Evolutionary conservation across 345 rosid species (phyloP).

Genomic region (Populus euphratica): DNA sequence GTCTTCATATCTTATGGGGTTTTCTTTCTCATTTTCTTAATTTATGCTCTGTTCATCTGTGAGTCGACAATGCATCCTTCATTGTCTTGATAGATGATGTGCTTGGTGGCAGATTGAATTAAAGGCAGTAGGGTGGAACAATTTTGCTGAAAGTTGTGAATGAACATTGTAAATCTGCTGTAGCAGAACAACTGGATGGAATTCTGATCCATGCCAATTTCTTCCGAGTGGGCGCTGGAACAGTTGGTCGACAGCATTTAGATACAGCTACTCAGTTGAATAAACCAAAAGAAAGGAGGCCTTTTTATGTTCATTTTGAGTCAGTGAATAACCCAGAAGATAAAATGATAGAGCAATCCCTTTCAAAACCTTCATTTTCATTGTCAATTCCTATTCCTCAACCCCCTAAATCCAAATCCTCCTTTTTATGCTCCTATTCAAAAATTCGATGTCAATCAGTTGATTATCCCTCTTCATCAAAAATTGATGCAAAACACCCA

Average conservation of each 20-base stretch:
- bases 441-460: slow-evolving; percentile 42
- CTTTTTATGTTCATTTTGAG: not conserved
- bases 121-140: not conserved
- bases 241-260: not conserved
- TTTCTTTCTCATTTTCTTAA: not conserved
- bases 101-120: not conserved
- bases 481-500: not conserved
- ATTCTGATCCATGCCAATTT: not conserved
- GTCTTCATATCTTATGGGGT: not conserved
- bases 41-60: not conserved
- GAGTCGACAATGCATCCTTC: not conserved
- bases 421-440: not conserved
- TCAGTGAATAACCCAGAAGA: not conserved
- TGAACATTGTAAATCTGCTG: not conserved
- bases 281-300: not conserved
- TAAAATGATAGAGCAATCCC: not conserved
- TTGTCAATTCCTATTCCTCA: not conserved
- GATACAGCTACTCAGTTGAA: not conserved
- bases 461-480: slow-evolving; percentile 13
- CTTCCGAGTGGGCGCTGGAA: not conserved
- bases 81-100: not conserved
- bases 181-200: not conserved
- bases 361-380: slow-evolving; percentile 9
- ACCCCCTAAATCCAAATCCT: not conserved
- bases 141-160: not conserved